Conservation (phyloP, 2,329 filamentous ascomycete genomes). For the Exophiala oligosperma region DNA sequence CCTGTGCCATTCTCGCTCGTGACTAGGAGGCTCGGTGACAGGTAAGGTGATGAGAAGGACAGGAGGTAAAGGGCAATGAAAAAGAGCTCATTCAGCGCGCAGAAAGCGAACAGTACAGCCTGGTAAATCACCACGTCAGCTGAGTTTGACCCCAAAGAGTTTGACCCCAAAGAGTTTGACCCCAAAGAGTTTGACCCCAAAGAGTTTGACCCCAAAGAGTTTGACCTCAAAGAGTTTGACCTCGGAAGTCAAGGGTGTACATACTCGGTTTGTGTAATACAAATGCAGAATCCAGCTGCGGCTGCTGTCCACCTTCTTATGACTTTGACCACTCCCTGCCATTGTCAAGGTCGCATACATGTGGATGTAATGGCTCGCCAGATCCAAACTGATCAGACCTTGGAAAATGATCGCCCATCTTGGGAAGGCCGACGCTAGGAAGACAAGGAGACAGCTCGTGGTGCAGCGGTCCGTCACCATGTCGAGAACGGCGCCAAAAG, state of each 20-base stretch:
- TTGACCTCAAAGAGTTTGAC: conserved; percentile 49
- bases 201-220: neutral
- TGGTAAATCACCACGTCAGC: conserved; percentile 39
- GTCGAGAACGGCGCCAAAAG: conserved; percentile 93
- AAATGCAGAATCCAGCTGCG: conserved; percentile 87
- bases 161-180: neutral
- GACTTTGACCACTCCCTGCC: conserved; percentile 75
- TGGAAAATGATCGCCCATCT: conserved; percentile 95
- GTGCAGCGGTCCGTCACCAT: conserved; percentile 99
- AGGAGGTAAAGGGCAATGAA: conserved; percentile 98
- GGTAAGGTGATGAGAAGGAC: conserved; percentile 87
- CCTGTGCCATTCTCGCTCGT: conserved; percentile 51
- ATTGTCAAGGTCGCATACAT: conserved; percentile 96
- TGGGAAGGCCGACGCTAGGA: conserved; percentile 90
- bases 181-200: neutral
- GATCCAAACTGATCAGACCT: conserved; percentile 83
- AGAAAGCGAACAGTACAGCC: conserved; percentile 89
- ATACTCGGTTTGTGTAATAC: conserved; percentile 96
- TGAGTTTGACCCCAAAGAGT: neutral
- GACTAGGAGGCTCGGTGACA: conserved; percentile 77
- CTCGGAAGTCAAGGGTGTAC: conserved; percentile 33
- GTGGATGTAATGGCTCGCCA: conserved; percentile 97
- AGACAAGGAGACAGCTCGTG: conserved; percentile 90
- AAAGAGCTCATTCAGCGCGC: conserved; percentile 89
- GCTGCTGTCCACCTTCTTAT: conserved; percentile 90